Evolutionary conservation across 2,329 filamentous ascomycete species (phyloP).

Genomic region (Arthrinium phaeospermum): DNA sequence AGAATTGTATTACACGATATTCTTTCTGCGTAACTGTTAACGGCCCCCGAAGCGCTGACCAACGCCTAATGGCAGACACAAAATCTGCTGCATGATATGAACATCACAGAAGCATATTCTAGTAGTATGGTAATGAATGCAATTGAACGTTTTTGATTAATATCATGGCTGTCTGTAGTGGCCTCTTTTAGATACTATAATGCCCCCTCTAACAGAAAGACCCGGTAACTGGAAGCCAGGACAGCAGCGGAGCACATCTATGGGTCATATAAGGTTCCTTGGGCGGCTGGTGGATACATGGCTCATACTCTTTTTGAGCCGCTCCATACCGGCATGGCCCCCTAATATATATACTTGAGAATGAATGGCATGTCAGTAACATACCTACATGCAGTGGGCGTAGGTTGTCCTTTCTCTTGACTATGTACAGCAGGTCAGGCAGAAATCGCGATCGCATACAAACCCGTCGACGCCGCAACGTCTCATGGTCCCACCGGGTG

Average conservation of each 20-base stretch:
- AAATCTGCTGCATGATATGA: not conserved
- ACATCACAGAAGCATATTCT: constrained; percentile 15
- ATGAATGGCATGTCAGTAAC: not conserved
- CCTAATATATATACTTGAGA: not conserved
- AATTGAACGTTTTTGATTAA: constrained; percentile 13
- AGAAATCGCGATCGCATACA: constrained; percentile 62
- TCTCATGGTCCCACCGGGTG: constrained; percentile 56
- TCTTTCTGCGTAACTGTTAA: constrained; percentile 1
- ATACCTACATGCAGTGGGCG: not conserved
- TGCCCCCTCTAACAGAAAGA: too few species aligned
- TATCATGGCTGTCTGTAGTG: not conserved
- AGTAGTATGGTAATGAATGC: constrained; percentile 15
- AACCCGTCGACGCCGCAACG: constrained; percentile 63
- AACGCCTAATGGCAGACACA: not conserved
- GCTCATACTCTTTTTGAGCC: not conserved
- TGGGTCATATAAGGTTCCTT: too few species aligned
- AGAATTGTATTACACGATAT: not conserved
- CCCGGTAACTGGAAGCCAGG: not conserved
- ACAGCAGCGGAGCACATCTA: not conserved
- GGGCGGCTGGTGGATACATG: not conserved
- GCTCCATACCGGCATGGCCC: not conserved
- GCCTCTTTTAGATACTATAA: too few species aligned
- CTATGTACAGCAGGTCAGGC: constrained; percentile 58
- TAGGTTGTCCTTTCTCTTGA: not conserved
- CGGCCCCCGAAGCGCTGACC: not conserved